Conservation (phyloP, 148 eudicot genomes). For the Nyssa sinensis region DNA sequence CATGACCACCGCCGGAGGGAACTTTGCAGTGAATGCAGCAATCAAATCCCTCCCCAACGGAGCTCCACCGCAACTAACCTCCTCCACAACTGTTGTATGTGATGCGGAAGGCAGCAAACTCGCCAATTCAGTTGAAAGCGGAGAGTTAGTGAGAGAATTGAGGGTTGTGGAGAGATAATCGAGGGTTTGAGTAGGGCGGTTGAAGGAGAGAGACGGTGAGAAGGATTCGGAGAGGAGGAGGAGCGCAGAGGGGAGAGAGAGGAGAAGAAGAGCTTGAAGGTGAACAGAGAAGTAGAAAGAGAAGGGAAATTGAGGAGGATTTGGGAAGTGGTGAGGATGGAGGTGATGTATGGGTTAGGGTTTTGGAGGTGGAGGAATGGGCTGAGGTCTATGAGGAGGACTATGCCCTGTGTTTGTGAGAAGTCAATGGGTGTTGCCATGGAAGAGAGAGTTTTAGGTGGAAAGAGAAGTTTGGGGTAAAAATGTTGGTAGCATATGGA, state of each 20-base stretch:
- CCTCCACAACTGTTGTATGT: slow-evolving; percentile 21
- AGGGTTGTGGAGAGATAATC: slow-evolving; percentile 31
- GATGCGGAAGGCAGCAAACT: slow-evolving; percentile 20
- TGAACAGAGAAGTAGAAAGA: slow-evolving; percentile 56
- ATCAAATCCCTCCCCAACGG: slow-evolving; percentile 15
- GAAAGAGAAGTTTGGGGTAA: neutral
- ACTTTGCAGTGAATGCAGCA: slow-evolving; percentile 2
- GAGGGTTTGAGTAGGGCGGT: slow-evolving; percentile 43
- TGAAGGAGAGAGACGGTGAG: slow-evolving; percentile 47
- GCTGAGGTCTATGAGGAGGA: slow-evolving; percentile 64
- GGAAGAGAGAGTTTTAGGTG: neutral
- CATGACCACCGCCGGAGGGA: neutral
- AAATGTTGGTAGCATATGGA: neutral
- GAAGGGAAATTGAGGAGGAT: slow-evolving; percentile 47
- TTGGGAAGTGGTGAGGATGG: slow-evolving; percentile 34
- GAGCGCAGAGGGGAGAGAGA: slow-evolving; percentile 75
- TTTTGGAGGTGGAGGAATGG: slow-evolving; percentile 46
- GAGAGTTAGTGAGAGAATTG: slow-evolving; percentile 20
- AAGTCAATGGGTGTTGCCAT: slow-evolving; percentile 23
- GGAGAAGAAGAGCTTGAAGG: slow-evolving; percentile 75
- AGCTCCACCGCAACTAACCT: slow-evolving; percentile 25
- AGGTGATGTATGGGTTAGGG: slow-evolving; percentile 40
- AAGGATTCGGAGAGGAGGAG: slow-evolving; percentile 24
- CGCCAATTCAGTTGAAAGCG: slow-evolving; percentile 6
- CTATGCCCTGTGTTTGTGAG: slow-evolving; percentile 54